Evolutionary conservation across 306 rosid genomes (phyloP), one percentile per base, ranked within the genome.

Genomic region (Comarum palustre): DNA sequence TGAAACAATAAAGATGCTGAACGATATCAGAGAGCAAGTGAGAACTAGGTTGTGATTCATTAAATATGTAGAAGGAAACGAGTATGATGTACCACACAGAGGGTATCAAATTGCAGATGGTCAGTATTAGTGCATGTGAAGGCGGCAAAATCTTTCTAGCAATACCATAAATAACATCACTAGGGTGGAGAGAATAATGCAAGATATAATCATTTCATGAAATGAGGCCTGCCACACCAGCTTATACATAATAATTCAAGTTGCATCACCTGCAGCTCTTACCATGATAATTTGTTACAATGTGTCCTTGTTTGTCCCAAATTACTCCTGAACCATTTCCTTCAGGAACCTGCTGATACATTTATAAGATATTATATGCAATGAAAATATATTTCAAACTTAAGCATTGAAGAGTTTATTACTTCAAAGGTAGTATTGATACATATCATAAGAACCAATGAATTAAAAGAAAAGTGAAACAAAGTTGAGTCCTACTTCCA

Each of bases 301-400:
- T 86, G 88, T 94, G 92, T 57, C 97, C 99, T 71, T 89, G 90
- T 27, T 79, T 84, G 74, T 94, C 97, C 99, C 99, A 94, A 54
- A 94, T 91, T 58, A 94, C 95, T 73, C 99, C 99, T 50, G 99
- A 91, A 78, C 97, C 99, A 82, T 94, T 91, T 85, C 99, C 99
- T 85, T 94, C 99, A 22, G 99, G 97, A 85, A 94, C 79, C 99
- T 94, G 86, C 36, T 47, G 52, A 76, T 22, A 76, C 64, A 41
- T 66, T 68, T 32, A 78, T 73, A 34, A 48, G 31, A 12, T 48
- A 75, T 69, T 58, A 72, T 29, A 57, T 51, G 34, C 20, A 31
- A 16, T 48, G 6, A 68, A 0, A 68, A 13, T 0, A 16, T 48
- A 27, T 32, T 31, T 50, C 42, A 46, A 24, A 19, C 11, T 25